These are phyloP conservation scores for Yamadazyma mexicana DNA, from an alignment of 1,139 yeast species.

Conservation along the genomic window DNA sequence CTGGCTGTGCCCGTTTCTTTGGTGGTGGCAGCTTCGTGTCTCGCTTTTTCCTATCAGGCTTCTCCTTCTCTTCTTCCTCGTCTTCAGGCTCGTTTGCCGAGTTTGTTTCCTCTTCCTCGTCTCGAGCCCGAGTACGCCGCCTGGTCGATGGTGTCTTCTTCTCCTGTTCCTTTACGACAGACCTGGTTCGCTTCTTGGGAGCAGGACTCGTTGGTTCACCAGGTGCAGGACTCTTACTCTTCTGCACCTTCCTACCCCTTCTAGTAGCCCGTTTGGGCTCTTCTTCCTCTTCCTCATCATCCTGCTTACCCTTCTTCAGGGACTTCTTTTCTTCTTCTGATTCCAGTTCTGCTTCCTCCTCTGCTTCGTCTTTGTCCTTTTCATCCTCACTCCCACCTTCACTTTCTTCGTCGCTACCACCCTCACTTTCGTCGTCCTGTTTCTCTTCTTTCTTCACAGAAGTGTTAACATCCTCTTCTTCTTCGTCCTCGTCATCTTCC, in stretches of 20 bases:
- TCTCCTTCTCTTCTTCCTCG: constrained; percentile 4
- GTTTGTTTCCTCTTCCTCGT: constrained; percentile 8
- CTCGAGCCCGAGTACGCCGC: constrained; percentile 8
- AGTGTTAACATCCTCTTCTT: neutral
- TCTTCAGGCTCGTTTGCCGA: constrained; percentile 3
- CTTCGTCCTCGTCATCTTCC: constrained; percentile 15
- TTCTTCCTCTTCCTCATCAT: constrained; percentile 1
- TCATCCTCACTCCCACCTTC: constrained; percentile 10
- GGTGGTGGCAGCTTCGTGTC: neutral
- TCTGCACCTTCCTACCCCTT: constrained; percentile 18
- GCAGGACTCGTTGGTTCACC: constrained; percentile 1
- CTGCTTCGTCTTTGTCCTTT: constrained; percentile 10
- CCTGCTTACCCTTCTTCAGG: constrained; percentile 8
- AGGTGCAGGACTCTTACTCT: constrained; percentile 14
- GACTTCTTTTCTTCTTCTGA: constrained; percentile 14
- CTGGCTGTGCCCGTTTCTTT: constrained; percentile 17
- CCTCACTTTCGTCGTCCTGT: neutral
- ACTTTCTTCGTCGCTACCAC: constrained; percentile 10
- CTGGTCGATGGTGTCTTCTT: constrained; percentile 4
- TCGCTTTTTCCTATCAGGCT: too few species aligned
- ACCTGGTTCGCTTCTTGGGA: too few species aligned
- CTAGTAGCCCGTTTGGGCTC: constrained; percentile 12
- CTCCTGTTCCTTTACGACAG: too few species aligned
- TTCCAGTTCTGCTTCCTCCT: constrained; percentile 8
- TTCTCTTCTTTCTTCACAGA: neutral